These are phyloP conservation scores for Senna siamea DNA, from an alignment of 306 rosid species.

Conservation along the genomic window DNA sequence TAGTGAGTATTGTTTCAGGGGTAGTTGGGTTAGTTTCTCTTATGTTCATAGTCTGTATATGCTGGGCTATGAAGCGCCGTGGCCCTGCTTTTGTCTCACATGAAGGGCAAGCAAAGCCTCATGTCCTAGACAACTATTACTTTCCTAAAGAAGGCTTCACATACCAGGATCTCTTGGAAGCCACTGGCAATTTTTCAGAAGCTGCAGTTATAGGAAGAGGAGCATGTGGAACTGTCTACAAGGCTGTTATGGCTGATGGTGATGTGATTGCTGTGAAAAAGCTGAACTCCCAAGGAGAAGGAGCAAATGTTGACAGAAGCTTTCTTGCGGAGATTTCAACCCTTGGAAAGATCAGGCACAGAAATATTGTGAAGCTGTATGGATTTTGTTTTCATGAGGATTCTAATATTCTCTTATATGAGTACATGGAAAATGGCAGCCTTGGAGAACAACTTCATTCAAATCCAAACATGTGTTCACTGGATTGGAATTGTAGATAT, in stretches of 20 bases:
- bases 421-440: slow-evolving; percentile 90
- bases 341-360: slow-evolving; percentile 86
- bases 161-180: slow-evolving; percentile 85
- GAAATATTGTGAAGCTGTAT: slow-evolving; percentile 82
- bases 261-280: slow-evolving; percentile 80
- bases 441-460: slow-evolving; percentile 88
- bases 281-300: slow-evolving; percentile 75
- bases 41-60: slow-evolving; percentile 55
- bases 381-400: slow-evolving; percentile 85
- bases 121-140: slow-evolving; percentile 63
- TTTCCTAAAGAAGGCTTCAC: slow-evolving; percentile 83
- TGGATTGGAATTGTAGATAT: slow-evolving; percentile 79
- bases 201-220: slow-evolving; percentile 69
- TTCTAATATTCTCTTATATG: slow-evolving; percentile 80
- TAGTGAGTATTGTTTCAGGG: slow-evolving; percentile 58
- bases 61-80: slow-evolving; percentile 54
- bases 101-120: slow-evolving; percentile 54
- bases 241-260: slow-evolving; percentile 71
- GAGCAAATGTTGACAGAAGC: slow-evolving; percentile 66
- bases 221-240: slow-evolving; percentile 90
- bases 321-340: slow-evolving; percentile 87
- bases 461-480: slow-evolving; percentile 41
- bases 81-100: slow-evolving; percentile 50
- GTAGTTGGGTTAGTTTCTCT: slow-evolving; percentile 63
- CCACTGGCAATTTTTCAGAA: slow-evolving; percentile 72